These are phyloP conservation scores for Lepiota venenata DNA, from an alignment of 768 basidiomycete species.

Conservation along the genomic window DNA sequence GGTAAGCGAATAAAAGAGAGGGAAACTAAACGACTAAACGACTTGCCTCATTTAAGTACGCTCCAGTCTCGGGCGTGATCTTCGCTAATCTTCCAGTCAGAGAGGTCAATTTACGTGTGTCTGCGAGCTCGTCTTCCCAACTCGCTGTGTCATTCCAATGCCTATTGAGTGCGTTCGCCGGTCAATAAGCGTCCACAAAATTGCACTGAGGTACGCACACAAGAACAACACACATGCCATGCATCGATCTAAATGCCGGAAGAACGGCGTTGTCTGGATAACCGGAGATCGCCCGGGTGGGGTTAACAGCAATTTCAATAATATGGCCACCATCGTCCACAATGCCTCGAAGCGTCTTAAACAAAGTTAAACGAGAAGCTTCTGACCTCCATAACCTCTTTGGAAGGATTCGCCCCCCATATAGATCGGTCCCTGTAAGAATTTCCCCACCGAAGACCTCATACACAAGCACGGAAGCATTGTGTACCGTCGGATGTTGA, in stretches of 20 bases:
- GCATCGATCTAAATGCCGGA: constrained; percentile 15
- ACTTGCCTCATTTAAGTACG: constrained; percentile 17
- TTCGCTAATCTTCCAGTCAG: constrained; percentile 9
- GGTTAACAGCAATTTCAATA: constrained; percentile 17
- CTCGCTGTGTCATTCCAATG: constrained; percentile 14
- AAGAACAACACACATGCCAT: constrained; percentile 12
- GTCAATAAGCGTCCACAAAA: neutral
- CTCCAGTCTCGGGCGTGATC: constrained; percentile 15
- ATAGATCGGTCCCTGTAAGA: constrained; percentile 11
- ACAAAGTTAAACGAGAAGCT: constrained; percentile 6
- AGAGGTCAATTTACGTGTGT: constrained; percentile 8
- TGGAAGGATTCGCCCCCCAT: constrained; percentile 14
- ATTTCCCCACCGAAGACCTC: constrained; percentile 15
- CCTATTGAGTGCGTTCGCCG: neutral
- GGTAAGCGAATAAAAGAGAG: neutral
- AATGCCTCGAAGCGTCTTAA: constrained; percentile 4
- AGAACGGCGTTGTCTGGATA: constrained; percentile 15
- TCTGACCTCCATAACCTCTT: constrained; percentile 10
- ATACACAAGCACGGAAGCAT: constrained; percentile 6
- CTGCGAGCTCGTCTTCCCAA: constrained; percentile 11
- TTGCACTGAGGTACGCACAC: neutral
- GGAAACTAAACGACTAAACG: neutral
- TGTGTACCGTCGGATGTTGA: constrained; percentile 14
- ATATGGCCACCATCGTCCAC: constrained; percentile 11
- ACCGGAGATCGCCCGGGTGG: constrained; percentile 10